Percentiles rank a stretch among this genome's conserved stretches.
phyloP scores from a whole-genome alignment of 164 flowering plant genomes.

The Dillenia turbinata region DNA sequence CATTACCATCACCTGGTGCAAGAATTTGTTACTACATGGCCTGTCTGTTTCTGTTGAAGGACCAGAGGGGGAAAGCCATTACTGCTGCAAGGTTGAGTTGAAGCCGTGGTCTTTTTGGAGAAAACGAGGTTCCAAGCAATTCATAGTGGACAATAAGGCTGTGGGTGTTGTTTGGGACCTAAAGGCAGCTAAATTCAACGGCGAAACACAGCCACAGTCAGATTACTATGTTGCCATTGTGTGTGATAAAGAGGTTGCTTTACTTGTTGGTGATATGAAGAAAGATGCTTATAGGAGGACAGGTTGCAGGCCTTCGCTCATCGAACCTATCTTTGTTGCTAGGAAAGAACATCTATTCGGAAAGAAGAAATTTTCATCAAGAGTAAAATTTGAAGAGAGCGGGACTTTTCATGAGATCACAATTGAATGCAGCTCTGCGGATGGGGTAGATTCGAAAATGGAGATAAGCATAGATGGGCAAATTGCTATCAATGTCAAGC shows the following conservation, averaged over 20 bases:
- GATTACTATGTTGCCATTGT: conserved; percentile 57
- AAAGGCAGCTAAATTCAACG: conserved; percentile 43
- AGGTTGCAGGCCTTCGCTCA: conserved; percentile 44
- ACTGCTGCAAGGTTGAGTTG: conserved; percentile 48
- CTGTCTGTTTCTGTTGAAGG: conserved; percentile 48
- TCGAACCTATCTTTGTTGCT: conserved; percentile 41
- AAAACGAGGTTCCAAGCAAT: conserved; percentile 49
- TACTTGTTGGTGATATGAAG: conserved; percentile 52
- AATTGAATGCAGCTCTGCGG: conserved; percentile 28
- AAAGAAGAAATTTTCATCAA: conserved; percentile 43
- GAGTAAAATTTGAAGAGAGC: conserved; percentile 37
- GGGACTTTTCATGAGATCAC: conserved; percentile 36
- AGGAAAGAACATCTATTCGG: conserved; percentile 57
- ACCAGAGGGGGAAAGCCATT: conserved; percentile 20
- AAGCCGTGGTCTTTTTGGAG: conserved; percentile 75
- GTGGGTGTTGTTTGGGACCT: conserved; percentile 57
- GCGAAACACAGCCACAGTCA: conserved; percentile 47
- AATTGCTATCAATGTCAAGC: conserved; percentile 36
- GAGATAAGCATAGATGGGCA: conserved; percentile 53
- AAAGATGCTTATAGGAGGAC: conserved; percentile 49
- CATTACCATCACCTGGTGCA: conserved; percentile 60
- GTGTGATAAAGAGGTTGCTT: conserved; percentile 44
- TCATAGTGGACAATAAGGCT: conserved; percentile 29
- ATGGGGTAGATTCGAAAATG: conserved; percentile 38
- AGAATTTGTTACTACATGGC: conserved; percentile 47